A percentile compares a stretch with the other conserved stretches of the same genome.
These are phyloP conservation scores for Alternaria brassicicola DNA, from an alignment of 2,329 filamentous ascomycete genomes.

Conservation along the genomic window DNA sequence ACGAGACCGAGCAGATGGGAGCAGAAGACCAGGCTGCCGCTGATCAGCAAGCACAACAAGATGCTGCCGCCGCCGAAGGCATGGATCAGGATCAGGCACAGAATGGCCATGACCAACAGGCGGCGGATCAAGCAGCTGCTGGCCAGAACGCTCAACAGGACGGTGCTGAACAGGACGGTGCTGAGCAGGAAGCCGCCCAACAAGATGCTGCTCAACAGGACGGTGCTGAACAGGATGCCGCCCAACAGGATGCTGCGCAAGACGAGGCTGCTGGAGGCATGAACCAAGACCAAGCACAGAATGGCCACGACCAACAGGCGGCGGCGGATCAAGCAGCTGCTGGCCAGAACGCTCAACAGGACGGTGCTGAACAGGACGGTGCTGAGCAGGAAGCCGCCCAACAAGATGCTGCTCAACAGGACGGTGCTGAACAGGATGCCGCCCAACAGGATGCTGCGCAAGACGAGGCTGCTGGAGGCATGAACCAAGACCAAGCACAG, in stretches of 20 bases:
- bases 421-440: neutral
- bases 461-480: neutral
- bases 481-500: neutral
- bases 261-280: neutral
- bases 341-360: neutral
- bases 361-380: neutral
- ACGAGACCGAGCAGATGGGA: neutral
- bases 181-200: neutral
- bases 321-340: slow-evolving; percentile 4
- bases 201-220: neutral
- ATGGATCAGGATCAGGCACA: neutral
- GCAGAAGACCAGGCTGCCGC: slow-evolving; percentile 5
- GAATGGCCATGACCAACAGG: neutral
- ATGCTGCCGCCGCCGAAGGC: neutral
- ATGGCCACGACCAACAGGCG: neutral
- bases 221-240: neutral
- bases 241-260: too few species aligned
- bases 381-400: neutral
- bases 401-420: neutral
- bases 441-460: too few species aligned
- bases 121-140: slow-evolving; percentile 3
- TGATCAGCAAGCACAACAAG: slow-evolving; percentile 1
- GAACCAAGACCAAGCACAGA: neutral
- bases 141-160: neutral
- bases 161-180: neutral